phyloP scores from a whole-genome alignment of 257 asterid genomes.

The Ocimum tenuiflorum region DNA sequence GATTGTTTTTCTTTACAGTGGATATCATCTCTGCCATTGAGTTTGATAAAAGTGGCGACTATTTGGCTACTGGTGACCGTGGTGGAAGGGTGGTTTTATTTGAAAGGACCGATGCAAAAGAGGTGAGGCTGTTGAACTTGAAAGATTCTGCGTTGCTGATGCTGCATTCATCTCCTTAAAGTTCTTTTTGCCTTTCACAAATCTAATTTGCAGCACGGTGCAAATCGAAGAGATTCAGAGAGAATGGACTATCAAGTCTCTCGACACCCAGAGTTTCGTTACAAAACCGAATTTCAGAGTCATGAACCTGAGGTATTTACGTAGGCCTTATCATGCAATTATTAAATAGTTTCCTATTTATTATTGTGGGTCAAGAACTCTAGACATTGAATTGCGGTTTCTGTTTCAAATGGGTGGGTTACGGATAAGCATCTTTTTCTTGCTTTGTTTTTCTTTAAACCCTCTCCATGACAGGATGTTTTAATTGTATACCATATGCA shows the following conservation, averaged over 20 bases:
- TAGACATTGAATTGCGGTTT: neutral
- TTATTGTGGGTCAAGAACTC: neutral
- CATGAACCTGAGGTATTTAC: too few species aligned
- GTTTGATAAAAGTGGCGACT: constrained; percentile 71
- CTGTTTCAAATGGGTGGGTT: neutral
- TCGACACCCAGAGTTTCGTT: too few species aligned
- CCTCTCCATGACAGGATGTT: constrained; percentile 5
- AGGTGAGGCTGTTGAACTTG: constrained; percentile 34
- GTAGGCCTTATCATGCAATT: neutral
- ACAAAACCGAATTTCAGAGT: too few species aligned
- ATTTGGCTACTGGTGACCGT: constrained; percentile 90
- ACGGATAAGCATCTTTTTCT: constrained; percentile 9
- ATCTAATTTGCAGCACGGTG: constrained; percentile 48
- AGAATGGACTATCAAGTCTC: constrained; percentile 54
- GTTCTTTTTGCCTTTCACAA: constrained; percentile 4
- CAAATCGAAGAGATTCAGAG: constrained; percentile 75
- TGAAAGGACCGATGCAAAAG: constrained; percentile 68
- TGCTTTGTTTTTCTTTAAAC: neutral
- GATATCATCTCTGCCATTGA: too few species aligned
- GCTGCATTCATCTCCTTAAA: constrained; percentile 12
- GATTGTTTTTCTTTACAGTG: constrained; percentile 37
- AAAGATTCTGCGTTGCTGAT: constrained; percentile 10
- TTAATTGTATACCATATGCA: constrained; percentile 12
- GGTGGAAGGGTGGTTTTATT: too few species aligned
- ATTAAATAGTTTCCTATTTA: neutral